Conservation (phyloP, 257 asterid genomes). For the Capsicum pubescens region DNA sequence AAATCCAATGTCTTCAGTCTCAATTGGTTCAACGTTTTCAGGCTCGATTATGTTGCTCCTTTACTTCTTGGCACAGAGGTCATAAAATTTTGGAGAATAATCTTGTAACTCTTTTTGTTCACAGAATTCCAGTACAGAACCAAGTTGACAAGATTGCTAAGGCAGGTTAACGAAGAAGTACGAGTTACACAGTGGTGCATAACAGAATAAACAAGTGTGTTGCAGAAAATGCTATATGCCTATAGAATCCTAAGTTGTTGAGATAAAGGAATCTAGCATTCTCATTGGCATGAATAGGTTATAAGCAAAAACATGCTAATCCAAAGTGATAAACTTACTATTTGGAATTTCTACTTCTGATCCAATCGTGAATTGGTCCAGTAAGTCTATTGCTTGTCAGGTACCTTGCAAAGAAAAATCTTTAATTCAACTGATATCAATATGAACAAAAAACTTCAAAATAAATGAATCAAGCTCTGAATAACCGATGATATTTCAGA, state of each 20-base stretch:
- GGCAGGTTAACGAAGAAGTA: no score
- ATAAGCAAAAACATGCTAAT: neutral
- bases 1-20: no score
- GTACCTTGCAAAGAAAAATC: conserved; percentile 41
- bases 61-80: no score
- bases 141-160: no score
- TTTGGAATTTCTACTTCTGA: conserved; percentile 24
- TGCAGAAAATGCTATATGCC: neutral
- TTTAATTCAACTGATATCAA: neutral
- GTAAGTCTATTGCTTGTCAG: conserved; percentile 59
- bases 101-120: no score
- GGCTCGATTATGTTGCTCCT: no score
- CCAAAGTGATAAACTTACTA: conserved; percentile 39
- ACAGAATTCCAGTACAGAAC: neutral
- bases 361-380: conserved; percentile 54
- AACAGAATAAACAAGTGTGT: neutral
- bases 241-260: neutral
- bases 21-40: no score
- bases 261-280: neutral
- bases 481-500: neutral
- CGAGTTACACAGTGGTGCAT: neutral
- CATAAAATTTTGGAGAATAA: no score
- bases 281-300: neutral
- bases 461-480: neutral
- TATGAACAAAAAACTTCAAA: neutral